Base-by-base conservation (phyloP, 2,329 filamentous ascomycete species). In the Alternaria incomplexa region DNA sequence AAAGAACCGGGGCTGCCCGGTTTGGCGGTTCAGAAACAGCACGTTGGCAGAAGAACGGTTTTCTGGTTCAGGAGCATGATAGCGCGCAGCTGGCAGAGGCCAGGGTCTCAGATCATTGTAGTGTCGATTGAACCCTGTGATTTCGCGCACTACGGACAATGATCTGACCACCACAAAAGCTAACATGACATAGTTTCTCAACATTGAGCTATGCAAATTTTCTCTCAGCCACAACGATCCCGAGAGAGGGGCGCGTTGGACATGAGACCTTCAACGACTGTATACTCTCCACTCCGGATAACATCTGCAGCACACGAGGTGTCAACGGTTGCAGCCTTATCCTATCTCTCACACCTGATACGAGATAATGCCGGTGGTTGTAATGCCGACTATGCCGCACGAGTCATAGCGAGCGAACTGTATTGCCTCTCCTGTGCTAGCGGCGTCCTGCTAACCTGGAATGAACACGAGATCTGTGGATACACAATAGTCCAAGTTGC, bases 401-500 rank as follows among this genome's bases (percentile, higher is more conserved):
- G 54, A 58, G 36, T 36, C 59, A 58, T 44, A 44, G 56, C 47
- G 9, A 30, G 36, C 12, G 57, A 40, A 32, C 36, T 58, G n/a
- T 23, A 47, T 47, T 58, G 30, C 54, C 46, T 58, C 54, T 58
- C 59, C 22, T 8, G 47, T 46, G 23, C 54, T 61, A 58, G 54
- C n/a, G 40, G 28, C 26, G 12, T 22, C 15, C 40, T 28, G 36
- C 59, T 61, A 61, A 46, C 59, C 40, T 17, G 5, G 43, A 45
- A 36, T 10, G 26, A 48, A 20, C 47, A 55, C 46, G 30, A 44
- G 25, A 46, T 58, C 46, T 61, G 54, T 57, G 40, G 46, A 58
- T 30, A 58, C 45, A 32, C 59, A 58, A 61, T 61, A 61, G 36
- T 61, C 22, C n/a, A n/a, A n/a, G 28, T 43, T 32, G 46, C 46